phyloP scores from a whole-genome alignment of 2,329 filamentous ascomycete genomes.

The Keithomyces neogunnii region DNA sequence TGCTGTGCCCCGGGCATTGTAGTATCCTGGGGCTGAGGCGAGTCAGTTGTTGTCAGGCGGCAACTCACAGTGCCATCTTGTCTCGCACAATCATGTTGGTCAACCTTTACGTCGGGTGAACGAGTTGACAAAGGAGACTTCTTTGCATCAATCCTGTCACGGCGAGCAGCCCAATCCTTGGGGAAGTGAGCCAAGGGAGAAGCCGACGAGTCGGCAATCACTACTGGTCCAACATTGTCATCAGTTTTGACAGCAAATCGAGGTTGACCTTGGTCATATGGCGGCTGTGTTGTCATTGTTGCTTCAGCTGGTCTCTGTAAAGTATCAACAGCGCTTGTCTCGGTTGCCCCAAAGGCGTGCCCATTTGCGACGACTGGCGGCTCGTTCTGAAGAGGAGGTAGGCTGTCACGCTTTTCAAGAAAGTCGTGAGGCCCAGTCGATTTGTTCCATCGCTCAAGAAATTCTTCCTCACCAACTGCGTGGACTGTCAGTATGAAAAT shows the following conservation, averaged over 20 bases:
- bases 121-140: not conserved
- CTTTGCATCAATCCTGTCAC: not conserved
- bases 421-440: too few species aligned
- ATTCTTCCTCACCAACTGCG: constrained; percentile 18
- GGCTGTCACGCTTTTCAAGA: too few species aligned
- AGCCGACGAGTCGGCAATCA: not conserved
- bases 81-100: not conserved
- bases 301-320: constrained; percentile 21
- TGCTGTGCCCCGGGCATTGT: constrained; percentile 4
- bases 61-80: not conserved
- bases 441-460: too few species aligned
- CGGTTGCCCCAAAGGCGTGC: too few species aligned
- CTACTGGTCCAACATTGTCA: constrained; percentile 1
- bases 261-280: not conserved
- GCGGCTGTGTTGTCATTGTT: not conserved
- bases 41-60: not conserved
- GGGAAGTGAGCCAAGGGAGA: constrained; percentile 6
- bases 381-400: too few species aligned
- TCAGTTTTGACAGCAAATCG: not conserved
- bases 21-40: not conserved
- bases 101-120: too few species aligned
- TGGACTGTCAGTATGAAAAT: not conserved
- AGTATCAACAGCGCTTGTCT: constrained; percentile 10
- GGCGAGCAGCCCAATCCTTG: not conserved
- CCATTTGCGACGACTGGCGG: too few species aligned